Conservation (phyloP, 1,284 basidiomycete genomes). For the Cutaneotrichosporon mucoides region DNA sequence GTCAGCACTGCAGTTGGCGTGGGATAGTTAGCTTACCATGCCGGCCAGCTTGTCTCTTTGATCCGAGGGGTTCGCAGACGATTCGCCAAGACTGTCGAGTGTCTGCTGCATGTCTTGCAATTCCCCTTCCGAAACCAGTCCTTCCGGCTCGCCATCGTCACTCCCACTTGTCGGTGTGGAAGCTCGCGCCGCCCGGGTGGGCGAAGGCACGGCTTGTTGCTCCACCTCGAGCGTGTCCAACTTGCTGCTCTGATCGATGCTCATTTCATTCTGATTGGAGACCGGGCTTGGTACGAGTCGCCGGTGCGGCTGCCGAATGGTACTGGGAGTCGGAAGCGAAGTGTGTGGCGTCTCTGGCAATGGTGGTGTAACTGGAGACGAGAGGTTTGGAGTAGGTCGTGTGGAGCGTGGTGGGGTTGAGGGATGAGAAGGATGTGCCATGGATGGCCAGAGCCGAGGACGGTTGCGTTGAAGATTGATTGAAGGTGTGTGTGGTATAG, state of each 20-base stretch:
- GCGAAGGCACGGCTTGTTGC: too few relatives aligned
- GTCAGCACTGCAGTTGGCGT: too few relatives aligned
- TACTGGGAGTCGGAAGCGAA: conserved; percentile 22
- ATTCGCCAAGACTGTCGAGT: conserved; percentile 1
- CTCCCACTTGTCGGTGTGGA: not conserved
- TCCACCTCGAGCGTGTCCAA: too few relatives aligned
- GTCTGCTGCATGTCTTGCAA: conserved; percentile 19
- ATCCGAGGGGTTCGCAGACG: conserved; percentile 5
- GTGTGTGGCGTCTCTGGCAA: conserved; percentile 25
- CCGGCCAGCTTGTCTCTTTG: conserved; percentile 23
- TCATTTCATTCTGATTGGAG: conserved; percentile 10
- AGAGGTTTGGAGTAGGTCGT: conserved; percentile 20
- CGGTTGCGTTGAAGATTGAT: too few relatives aligned
- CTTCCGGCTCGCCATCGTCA: conserved; percentile 5
- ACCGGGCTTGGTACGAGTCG: not conserved
- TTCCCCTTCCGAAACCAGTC: conserved; percentile 12
- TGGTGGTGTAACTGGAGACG: conserved; percentile 26
- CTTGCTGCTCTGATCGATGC: not conserved
- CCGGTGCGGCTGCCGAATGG: not conserved
- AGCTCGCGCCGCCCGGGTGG: too few relatives aligned
- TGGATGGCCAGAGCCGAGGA: conserved; percentile 1
- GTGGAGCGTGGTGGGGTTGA: conserved; percentile 20
- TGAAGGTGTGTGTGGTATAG: too few relatives aligned
- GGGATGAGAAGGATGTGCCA: conserved; percentile 16
- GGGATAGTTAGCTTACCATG: conserved; percentile 25